These are phyloP conservation scores for Nigrograna mackinnonii DNA, from an alignment of 2,329 filamentous ascomycete genomes.

Conservation along the genomic window DNA sequence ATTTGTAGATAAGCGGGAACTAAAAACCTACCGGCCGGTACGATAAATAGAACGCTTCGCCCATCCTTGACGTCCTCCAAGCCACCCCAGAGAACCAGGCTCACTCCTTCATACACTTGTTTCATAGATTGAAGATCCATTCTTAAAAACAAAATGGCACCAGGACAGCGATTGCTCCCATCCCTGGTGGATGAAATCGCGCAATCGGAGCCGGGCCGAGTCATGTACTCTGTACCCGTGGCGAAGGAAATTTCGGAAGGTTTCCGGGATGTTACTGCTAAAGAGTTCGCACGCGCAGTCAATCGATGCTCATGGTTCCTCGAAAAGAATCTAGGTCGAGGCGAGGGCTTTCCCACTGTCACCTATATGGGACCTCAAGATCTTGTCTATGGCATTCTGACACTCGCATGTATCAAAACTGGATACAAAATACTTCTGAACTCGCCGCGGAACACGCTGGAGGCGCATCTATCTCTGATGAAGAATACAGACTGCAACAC, in stretches of 20 bases:
- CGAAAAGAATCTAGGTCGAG: slow-evolving; percentile 28
- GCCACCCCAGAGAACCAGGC: too few relatives aligned
- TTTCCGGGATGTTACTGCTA: not conserved
- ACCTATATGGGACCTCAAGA: slow-evolving; percentile 15
- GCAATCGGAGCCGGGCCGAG: not conserved
- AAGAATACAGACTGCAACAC: slow-evolving; percentile 18
- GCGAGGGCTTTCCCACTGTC: slow-evolving; percentile 23
- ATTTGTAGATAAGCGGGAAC: too few relatives aligned
- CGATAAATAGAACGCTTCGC: too few relatives aligned
- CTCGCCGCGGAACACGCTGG: slow-evolving; percentile 18
- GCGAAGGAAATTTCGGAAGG: not conserved
- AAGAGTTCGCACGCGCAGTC: not conserved
- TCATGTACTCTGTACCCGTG: not conserved
- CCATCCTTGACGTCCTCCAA: too few relatives aligned
- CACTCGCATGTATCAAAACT: slow-evolving; percentile 20
- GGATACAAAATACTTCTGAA: slow-evolving; percentile 40
- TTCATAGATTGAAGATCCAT: too few relatives aligned
- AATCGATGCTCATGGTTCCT: slow-evolving; percentile 28
- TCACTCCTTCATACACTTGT: too few relatives aligned
- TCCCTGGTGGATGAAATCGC: not conserved
- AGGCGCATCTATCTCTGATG: slow-evolving; percentile 27
- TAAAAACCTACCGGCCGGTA: too few relatives aligned
- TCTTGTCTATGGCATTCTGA: slow-evolving; percentile 13
- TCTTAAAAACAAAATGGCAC: too few relatives aligned
- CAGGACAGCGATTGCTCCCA: not conserved